A percentile compares a stretch with the other conserved stretches of the same genome.
phyloP scores from a whole-genome alignment of 2,329 filamentous ascomycete genomes.

The Sporothrix pallida region DNA sequence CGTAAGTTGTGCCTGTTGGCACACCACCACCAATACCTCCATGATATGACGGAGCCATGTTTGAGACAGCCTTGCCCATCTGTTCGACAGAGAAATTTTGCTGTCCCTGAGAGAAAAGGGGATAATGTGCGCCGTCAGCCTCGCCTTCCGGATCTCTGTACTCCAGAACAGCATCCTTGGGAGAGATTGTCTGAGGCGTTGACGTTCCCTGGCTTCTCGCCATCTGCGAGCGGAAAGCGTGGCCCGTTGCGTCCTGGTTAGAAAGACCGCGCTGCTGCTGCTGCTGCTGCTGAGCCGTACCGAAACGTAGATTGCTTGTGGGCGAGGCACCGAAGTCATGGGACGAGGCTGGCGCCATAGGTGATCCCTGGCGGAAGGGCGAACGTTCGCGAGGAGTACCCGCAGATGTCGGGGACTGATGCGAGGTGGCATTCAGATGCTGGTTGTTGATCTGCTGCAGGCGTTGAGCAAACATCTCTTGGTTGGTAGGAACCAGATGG shows the following conservation, averaged over 20 bases:
- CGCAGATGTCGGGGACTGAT: constrained; percentile 54
- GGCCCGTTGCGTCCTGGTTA: constrained; percentile 56
- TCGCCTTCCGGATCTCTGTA: constrained; percentile 76
- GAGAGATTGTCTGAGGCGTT: constrained; percentile 86
- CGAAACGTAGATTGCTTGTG: constrained; percentile 44
- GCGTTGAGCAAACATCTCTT: constrained; percentile 73
- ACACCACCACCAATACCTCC: constrained; percentile 36
- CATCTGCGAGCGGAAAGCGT: constrained; percentile 52
- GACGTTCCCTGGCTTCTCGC: constrained; percentile 51
- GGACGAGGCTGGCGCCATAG: constrained; percentile 56
- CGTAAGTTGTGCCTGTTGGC: constrained; percentile 38
- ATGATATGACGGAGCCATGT: constrained; percentile 40
- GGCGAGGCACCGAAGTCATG: constrained; percentile 51
- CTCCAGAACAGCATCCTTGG: constrained; percentile 87
- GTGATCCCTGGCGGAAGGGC: constrained; percentile 77
- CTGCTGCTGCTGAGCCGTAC: constrained; percentile 61
- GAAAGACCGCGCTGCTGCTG: constrained; percentile 58
- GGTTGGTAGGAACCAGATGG: constrained; percentile 56
- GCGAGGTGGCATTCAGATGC: constrained; percentile 62
- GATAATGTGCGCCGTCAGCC: constrained; percentile 60
- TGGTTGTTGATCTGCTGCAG: constrained; percentile 80
- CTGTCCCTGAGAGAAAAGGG: constrained; percentile 67
- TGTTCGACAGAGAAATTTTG: constrained; percentile 50
- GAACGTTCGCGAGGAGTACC: constrained; percentile 69
- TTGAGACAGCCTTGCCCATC: constrained; percentile 46